Conservation (phyloP, 306 rosid genomes). For the Rosa multiflora region DNA sequence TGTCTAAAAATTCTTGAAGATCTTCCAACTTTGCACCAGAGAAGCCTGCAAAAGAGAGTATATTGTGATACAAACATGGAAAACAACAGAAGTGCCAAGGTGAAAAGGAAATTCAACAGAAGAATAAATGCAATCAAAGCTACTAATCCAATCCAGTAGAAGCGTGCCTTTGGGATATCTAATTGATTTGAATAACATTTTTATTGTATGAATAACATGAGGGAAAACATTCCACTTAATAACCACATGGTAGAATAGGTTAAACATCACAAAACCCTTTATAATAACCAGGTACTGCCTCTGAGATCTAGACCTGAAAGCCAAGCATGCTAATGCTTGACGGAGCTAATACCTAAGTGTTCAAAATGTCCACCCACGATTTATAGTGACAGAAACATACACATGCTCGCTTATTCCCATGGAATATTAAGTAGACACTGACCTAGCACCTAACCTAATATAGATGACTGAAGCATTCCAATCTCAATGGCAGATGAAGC, state of each 20-base stretch:
- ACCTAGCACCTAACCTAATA: not conserved
- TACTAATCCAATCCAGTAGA: too few relatives aligned
- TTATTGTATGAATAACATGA: constrained; percentile 19
- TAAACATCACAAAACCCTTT: not conserved
- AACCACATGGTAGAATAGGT: not conserved
- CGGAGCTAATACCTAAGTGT: not conserved
- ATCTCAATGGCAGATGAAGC: constrained; percentile 6
- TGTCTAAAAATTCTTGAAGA: too few relatives aligned
- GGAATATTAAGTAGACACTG: not conserved
- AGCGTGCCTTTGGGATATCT: not conserved
- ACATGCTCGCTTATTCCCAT: not conserved
- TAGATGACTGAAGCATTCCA: not conserved
- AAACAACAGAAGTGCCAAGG: too few relatives aligned
- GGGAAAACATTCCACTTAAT: not conserved
- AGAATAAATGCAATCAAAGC: too few relatives aligned
- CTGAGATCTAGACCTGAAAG: not conserved
- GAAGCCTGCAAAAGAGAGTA: too few relatives aligned
- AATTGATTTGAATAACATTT: constrained; percentile 1
- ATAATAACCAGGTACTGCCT: not conserved
- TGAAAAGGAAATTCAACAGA: too few relatives aligned
- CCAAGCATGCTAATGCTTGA: constrained; percentile 4
- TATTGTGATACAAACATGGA: too few relatives aligned
- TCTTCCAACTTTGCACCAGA: too few relatives aligned
- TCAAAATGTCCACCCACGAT: not conserved
- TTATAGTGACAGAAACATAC: not conserved